Percentiles rank a stretch among this genome's conserved stretches.
These are phyloP conservation scores for Chiua sp. DNA, from an alignment of 1,284 basidiomycete genomes.

Conservation along the genomic window DNA sequence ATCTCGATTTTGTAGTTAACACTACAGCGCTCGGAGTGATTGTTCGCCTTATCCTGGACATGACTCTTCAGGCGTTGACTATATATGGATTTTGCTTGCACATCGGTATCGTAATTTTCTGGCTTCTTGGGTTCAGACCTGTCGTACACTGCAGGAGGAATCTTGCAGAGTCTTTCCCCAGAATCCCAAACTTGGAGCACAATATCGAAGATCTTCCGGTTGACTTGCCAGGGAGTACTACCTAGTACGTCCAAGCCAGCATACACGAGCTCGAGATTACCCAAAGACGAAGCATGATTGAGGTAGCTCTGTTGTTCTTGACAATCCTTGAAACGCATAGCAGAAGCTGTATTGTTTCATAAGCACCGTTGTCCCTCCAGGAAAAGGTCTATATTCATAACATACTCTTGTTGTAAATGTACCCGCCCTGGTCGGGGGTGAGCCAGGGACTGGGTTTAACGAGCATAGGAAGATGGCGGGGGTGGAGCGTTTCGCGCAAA, in stretches of 20 bases:
- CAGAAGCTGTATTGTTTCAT: constrained; percentile 50
- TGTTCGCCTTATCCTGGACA: constrained; percentile 71
- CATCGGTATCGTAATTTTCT: constrained; percentile 67
- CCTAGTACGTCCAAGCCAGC: constrained; percentile 92
- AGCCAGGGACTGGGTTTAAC: constrained; percentile 92
- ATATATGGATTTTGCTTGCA: constrained; percentile 67
- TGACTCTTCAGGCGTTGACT: constrained; percentile 65
- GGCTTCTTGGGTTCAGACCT: constrained; percentile 70
- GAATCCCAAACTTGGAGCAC: constrained; percentile 86
- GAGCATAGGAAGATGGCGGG: constrained; percentile 96
- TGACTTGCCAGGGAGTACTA: constrained; percentile 92
- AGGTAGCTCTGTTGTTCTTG: constrained; percentile 88
- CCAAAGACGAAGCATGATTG: constrained; percentile 73
- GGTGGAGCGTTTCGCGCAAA: constrained; percentile 82
- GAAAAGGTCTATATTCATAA: constrained; percentile 6
- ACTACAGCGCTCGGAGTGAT: constrained; percentile 91
- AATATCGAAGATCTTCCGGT: constrained; percentile 76
- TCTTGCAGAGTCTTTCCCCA: constrained; percentile 75
- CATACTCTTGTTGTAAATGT: constrained; percentile 79
- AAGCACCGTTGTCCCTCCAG: neutral
- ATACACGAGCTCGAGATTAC: constrained; percentile 87
- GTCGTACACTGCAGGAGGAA: constrained; percentile 73
- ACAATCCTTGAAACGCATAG: constrained; percentile 95
- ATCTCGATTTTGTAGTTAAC: constrained; percentile 99
- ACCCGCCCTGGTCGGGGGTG: constrained; percentile 81